Percentiles rank a stretch among this genome's conserved stretches.
Evolutionary conservation across 2,329 filamentous ascomycete genomes (phyloP).

Genomic region (Bipolaris sorokiniana): DNA sequence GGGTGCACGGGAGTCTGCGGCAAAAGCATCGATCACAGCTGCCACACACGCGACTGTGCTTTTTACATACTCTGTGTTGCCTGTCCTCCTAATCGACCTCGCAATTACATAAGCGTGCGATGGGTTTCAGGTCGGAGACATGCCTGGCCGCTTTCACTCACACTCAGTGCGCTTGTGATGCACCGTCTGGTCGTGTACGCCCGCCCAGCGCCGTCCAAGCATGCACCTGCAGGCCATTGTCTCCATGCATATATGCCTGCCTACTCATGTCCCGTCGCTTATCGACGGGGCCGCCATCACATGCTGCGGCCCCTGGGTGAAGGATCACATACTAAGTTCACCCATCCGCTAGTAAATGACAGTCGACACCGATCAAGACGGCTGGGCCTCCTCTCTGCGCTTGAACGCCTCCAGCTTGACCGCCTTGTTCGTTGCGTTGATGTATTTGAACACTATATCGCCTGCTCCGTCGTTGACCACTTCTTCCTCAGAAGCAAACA

Average conservation of each 20-base stretch:
- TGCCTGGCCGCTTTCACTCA: neutral
- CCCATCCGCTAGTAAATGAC: conserved; percentile 1
- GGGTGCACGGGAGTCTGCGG: conserved; percentile 16
- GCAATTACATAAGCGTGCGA: conserved; percentile 4
- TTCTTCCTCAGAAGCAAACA: conserved; percentile 52
- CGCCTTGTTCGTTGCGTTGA: conserved; percentile 39
- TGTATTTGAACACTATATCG: conserved; percentile 40
- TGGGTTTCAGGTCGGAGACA: neutral
- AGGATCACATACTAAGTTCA: neutral
- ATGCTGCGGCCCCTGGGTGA: neutral
- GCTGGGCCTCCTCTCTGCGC: conserved; percentile 22
- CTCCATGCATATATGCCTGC: neutral
- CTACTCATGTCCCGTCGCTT: neutral
- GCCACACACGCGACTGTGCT: conserved; percentile 11
- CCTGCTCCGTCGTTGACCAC: conserved; percentile 36
- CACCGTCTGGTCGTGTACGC: neutral
- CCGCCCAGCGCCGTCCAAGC: neutral
- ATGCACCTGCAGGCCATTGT: neutral
- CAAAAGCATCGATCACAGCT: conserved; percentile 10
- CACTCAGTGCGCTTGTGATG: neutral
- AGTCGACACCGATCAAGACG: conserved; percentile 1
- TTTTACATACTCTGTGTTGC: neutral
- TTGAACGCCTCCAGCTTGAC: conserved; percentile 46
- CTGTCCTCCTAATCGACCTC: neutral
- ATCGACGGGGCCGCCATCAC: neutral